Base-by-base conservation (phyloP, 2,329 filamentous ascomycete species). In the Sarocladium oryzae region DNA sequence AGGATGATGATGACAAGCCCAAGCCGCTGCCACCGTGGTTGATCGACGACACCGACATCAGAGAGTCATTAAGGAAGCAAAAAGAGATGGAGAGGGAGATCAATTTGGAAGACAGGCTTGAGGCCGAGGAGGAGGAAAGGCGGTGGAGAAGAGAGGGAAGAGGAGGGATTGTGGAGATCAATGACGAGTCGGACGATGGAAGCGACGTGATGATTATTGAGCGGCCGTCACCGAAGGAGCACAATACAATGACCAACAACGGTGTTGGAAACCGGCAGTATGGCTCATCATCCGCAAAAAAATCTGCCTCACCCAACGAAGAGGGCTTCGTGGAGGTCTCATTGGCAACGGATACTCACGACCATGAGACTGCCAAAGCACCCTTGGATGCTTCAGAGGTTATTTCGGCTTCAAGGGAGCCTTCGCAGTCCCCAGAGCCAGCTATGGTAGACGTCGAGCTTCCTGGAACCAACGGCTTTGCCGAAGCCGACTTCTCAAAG, bases 11-110 rank as follows among this genome's bases (percentile, higher is more conserved):
- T 55, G 64, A 75, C 64, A 66, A 63, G 3, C 72, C 78, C 1
- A 74, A 71, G n/a, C 84, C 85, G 0, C 62, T 92, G 7, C 88
- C 88, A 1, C 88, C 88, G 1, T 93, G 88, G 88, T 78, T 93
- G 60, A 69, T 71, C 2, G 68, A 82, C 55, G 68, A 82, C 5
- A 75, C 76, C 2, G 86, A 90, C 53, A 82, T 91, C 28, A 75
- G 85, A 54, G 77, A 84, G 48, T 76, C 77, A 23, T 67, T 83
- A 54, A 79, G 77, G 58, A 77, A 80, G 52, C 79, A 82, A 67
- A 77, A 69, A 56, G 78, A 69, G 59, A 73, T 65, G 45, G 79
- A 85, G 46, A 67, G 69, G 18, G 76, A 81, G 52, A 81, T 86
- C 52, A 82, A 85, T 52, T 84, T 84, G 18, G 78, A 85, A 52